phyloP scores from a whole-genome alignment of 1,139 yeast genomes.

The Hyphopichia pseudoburtonii region DNA sequence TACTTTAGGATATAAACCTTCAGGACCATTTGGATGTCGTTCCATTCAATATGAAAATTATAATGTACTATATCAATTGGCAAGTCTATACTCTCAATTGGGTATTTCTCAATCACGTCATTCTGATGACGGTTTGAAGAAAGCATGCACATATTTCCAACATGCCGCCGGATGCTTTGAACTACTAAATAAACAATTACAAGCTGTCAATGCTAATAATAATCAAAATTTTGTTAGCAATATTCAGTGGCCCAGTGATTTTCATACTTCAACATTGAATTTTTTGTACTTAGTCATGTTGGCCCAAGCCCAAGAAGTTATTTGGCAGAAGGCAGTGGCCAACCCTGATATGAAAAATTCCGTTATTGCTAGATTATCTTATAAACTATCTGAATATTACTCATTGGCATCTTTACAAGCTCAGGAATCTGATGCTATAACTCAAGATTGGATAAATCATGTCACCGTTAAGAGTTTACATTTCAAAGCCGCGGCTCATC shows the following conservation, averaged over 20 bases:
- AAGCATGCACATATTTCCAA: slow-evolving; percentile 65
- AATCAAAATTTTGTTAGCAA: slow-evolving; percentile 3
- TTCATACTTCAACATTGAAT: slow-evolving; percentile 25
- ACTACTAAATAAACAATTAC: slow-evolving; percentile 22
- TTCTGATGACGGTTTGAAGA: slow-evolving; percentile 57
- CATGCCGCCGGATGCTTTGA: slow-evolving; percentile 70
- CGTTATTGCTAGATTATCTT: slow-evolving; percentile 61
- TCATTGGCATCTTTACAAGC: slow-evolving; percentile 44
- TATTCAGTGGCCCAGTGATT: slow-evolving; percentile 18
- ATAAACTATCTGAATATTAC: slow-evolving; percentile 62
- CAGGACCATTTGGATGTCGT: slow-evolving; percentile 35
- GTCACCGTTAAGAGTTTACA: slow-evolving; percentile 58
- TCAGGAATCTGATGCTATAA: slow-evolving; percentile 49
- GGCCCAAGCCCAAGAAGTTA: slow-evolving; percentile 86
- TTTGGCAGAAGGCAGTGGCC: slow-evolving; percentile 71
- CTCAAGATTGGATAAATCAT: slow-evolving; percentile 66
- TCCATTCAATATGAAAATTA: slow-evolving; percentile 59
- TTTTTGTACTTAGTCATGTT: slow-evolving; percentile 49
- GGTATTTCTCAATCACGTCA: slow-evolving; percentile 46
- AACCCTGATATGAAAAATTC: slow-evolving; percentile 57
- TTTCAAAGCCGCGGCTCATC: slow-evolving; percentile 70
- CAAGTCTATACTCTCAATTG: slow-evolving; percentile 57
- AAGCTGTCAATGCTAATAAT: slow-evolving; percentile 3
- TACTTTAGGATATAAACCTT: slow-evolving; percentile 55
- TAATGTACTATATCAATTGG: slow-evolving; percentile 70